Evolutionary conservation across 352 stramenopile genomes (phyloP).

Genomic region (Phytophthora foliorum): DNA sequence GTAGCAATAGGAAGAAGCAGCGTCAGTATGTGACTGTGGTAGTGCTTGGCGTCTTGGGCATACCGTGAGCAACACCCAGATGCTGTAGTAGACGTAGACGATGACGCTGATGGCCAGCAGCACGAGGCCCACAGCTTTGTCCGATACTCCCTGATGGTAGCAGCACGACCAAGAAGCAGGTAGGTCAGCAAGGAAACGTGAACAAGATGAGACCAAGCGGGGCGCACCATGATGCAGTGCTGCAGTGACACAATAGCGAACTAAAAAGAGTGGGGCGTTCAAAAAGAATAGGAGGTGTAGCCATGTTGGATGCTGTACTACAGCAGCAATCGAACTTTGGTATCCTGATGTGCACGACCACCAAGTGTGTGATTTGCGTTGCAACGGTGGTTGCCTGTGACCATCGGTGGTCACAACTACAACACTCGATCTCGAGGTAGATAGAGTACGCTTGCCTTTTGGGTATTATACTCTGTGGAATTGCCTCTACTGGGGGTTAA

Average conservation of each 20-base stretch:
- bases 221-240: constrained; percentile 28
- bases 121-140: constrained; percentile 82
- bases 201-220: neutral
- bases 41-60: neutral
- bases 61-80: constrained; percentile 93
- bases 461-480: too few species aligned
- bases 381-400: too few species aligned
- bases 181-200: neutral
- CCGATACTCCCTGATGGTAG: constrained; percentile 59
- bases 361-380: too few species aligned
- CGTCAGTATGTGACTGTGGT: neutral
- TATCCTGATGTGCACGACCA: too few species aligned
- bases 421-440: too few species aligned
- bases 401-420: too few species aligned
- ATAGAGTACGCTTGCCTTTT: too few species aligned
- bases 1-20: constrained; percentile 3
- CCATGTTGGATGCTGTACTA: neutral
- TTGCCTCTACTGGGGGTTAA: too few species aligned
- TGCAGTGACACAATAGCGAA: constrained; percentile 16
- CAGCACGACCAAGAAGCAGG: neutral
- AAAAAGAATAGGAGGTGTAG: constrained; percentile 17
- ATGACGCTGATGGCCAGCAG: constrained; percentile 84
- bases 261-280: constrained; percentile 12
- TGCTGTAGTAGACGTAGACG: constrained; percentile 93
- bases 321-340: too few species aligned